Percentiles rank a stretch among this genome's conserved stretches.
Evolutionary conservation across 805 yeast species (phyloP).

Genomic region (Saccharomycopsis sp.): DNA sequence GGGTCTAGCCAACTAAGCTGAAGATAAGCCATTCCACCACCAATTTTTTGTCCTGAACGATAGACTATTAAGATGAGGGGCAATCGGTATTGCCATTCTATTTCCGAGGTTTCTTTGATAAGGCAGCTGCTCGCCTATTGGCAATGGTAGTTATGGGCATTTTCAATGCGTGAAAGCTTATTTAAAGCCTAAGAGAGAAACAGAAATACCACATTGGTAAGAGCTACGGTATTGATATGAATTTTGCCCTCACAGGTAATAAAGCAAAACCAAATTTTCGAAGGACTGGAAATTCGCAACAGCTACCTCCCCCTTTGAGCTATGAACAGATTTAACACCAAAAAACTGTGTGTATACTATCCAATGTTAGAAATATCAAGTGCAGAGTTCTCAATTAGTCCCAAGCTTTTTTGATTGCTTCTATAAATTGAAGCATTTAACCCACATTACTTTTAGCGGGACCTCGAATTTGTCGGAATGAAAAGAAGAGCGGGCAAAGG

Average conservation of each 20-base stretch:
- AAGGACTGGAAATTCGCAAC: neutral
- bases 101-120: neutral
- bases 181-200: neutral
- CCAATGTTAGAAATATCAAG: neutral
- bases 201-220: neutral
- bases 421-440: too few species aligned
- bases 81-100: neutral
- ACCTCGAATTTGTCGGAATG: neutral
- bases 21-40: neutral
- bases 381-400: neutral
- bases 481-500: neutral
- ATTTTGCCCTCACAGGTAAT: neutral
- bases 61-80: neutral
- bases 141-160: too few species aligned
- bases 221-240: neutral
- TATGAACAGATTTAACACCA: neutral
- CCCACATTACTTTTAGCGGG: neutral
- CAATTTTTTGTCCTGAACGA: neutral
- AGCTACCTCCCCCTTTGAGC: neutral
- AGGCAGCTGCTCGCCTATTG: too few species aligned
- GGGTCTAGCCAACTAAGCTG: neutral
- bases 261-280: neutral
- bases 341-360: neutral
- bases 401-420: neutral
- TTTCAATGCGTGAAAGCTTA: neutral